phyloP scores from a whole-genome alignment of 495 filamentous ascomycete species.

The Aspergillus campestris region DNA sequence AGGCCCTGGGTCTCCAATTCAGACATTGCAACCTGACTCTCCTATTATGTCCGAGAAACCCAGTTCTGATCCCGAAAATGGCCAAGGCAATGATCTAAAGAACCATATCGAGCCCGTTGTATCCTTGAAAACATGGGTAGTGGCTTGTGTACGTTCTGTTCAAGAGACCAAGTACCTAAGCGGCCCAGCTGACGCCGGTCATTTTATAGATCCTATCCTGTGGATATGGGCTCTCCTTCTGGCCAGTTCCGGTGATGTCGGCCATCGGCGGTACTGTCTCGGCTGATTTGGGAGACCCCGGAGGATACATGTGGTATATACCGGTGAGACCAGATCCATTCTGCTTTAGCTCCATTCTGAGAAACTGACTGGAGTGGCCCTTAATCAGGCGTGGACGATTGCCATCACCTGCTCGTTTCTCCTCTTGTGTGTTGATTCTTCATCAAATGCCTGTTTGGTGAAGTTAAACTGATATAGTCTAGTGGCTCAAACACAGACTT shows the following conservation, averaged over 20 bases:
- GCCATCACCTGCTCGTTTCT: slow-evolving; percentile 19
- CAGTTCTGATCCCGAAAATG: no score
- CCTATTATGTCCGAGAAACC: no score
- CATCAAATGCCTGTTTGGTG: not conserved
- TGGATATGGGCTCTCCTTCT: slow-evolving; percentile 22
- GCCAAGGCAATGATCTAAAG: no score
- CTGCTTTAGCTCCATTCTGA: not conserved
- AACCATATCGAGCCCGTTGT: slow-evolving; percentile 8
- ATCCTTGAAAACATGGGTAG: slow-evolving; percentile 19
- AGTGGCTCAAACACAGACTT: slow-evolving; percentile 20
- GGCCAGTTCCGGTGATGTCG: slow-evolving; percentile 13
- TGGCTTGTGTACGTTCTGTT: slow-evolving; percentile 8
- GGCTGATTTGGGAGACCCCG: slow-evolving; percentile 15
- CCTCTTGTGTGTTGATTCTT: slow-evolving; percentile 12
- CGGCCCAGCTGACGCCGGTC: not conserved
- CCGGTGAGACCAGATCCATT: slow-evolving; percentile 3
- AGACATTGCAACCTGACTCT: no score
- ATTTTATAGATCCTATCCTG: slow-evolving; percentile 17
- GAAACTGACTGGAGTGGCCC: not conserved
- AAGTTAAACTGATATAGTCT: not conserved
- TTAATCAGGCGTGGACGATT: slow-evolving; percentile 18
- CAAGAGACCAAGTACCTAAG: no score
- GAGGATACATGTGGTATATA: slow-evolving; percentile 18
- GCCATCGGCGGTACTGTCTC: slow-evolving; percentile 14
- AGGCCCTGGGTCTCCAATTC: no score